A percentile compares a stretch with the other conserved stretches of the same genome.
Evolutionary conservation across 352 stramenopile species (phyloP).

Genomic region (Aphanomyces stellatus): DNA sequence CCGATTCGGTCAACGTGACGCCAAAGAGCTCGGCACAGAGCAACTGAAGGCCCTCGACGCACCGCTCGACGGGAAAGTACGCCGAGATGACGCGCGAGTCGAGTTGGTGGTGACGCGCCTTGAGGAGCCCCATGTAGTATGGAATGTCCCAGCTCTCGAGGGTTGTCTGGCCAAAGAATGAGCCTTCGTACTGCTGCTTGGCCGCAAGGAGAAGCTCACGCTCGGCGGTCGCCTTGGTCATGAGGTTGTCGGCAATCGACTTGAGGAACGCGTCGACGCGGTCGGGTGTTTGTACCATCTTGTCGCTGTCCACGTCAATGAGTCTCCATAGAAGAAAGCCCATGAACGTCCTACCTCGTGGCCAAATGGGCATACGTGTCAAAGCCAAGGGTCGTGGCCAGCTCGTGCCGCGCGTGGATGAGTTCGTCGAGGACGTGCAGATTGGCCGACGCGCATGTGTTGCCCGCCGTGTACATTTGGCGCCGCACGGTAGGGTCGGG

Average conservation of each 20-base stretch:
- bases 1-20: slow-evolving; percentile 72
- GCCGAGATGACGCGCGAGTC: slow-evolving; percentile 68
- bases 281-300: slow-evolving; percentile 78
- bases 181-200: slow-evolving; percentile 55
- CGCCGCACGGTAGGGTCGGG: slow-evolving; percentile 59
- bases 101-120: slow-evolving; percentile 58
- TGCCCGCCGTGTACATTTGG: slow-evolving; percentile 86
- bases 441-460: slow-evolving; percentile 75
- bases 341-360: slow-evolving; percentile 68
- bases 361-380: slow-evolving; percentile 82
- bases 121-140: slow-evolving; percentile 89
- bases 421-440: slow-evolving; percentile 75
- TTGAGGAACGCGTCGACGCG: slow-evolving; percentile 57
- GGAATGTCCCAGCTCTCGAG: slow-evolving; percentile 92
- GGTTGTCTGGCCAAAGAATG: slow-evolving; percentile 24
- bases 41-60: slow-evolving; percentile 83
- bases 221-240: slow-evolving; percentile 53
- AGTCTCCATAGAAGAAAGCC: slow-evolving; percentile 28
- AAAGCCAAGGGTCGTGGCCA: slow-evolving; percentile 86
- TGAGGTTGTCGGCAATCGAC: slow-evolving; percentile 51
- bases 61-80: slow-evolving; percentile 90
- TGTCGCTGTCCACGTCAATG: slow-evolving; percentile 42
- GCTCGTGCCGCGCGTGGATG: slow-evolving; percentile 70
- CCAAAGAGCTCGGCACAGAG: slow-evolving; percentile 88
- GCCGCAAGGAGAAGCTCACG: slow-evolving; percentile 43